Base-by-base conservation (phyloP, 2,329 filamentous ascomycete genomes). In the Epichloe brachyelytri region DNA sequence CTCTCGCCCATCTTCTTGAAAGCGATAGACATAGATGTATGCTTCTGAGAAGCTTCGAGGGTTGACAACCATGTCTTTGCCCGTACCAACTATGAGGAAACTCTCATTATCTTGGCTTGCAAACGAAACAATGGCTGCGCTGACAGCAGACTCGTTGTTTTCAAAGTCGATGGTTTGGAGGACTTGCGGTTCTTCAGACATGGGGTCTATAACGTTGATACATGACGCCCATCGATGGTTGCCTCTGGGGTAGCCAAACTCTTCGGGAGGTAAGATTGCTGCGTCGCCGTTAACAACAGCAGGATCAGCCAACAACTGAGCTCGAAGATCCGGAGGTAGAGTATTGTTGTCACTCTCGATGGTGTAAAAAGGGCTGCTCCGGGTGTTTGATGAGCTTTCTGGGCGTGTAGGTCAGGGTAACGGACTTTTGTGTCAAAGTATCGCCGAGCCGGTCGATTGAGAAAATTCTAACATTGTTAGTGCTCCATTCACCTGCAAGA, bases 341-440 rank as follows among this genome's bases (percentile, higher is more conserved):
- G 90, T 88, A 62, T 96, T 94, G 65, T 93, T 94, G 57, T 98
- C 94, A 11, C 89, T 80, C 69, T 96, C 88, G 48, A 95, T 88
- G 6, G 91, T 89, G 63, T 97, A 98, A 66, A 96, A 22, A 94
- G 15, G 88, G 85, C 49, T 88, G 79, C 5, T 93, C 87, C 0
- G 91, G 91, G 63, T 97, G 88, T 56, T 88, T 87, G 33, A 89
- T 79, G 60, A 98, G 84, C 59, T 85, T 85, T 53, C 88, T 85
- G 2, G 94, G 93, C 0, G 93, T 98, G 65, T 98, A 94, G 22
- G 85, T 83, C 20, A 99, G 75, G 7, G 88, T 80, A 55, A 95
- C 87, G 0, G 85, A 86, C 63, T 93, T 87, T 64, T 94, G 88
- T 33, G 93, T 83, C 52, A 95, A 76, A 48, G 90, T 94, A 56